phyloP scores from a whole-genome alignment of 2,329 filamentous ascomycete species.

The Phialemoniopsis sp. region DNA sequence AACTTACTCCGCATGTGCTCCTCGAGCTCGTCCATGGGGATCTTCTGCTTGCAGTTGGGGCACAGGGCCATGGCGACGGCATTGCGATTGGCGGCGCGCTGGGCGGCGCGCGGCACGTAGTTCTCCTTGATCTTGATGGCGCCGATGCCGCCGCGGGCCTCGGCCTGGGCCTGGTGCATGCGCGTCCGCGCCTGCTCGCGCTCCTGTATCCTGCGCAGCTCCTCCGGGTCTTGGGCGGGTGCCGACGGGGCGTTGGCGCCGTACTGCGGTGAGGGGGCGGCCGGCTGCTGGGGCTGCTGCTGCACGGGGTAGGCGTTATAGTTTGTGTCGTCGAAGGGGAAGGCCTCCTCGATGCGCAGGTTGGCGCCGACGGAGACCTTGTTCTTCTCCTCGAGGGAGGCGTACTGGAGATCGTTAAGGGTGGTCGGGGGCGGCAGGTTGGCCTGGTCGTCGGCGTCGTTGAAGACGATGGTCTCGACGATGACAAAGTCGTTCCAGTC shows the following conservation, averaged over 20 bases:
- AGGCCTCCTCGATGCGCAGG: slow-evolving; percentile 88
- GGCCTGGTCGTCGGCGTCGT: slow-evolving; percentile 78
- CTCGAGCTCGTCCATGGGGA: slow-evolving; percentile 82
- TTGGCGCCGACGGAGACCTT: slow-evolving; percentile 79
- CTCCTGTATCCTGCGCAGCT: slow-evolving; percentile 60
- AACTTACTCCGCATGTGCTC: slow-evolving; percentile 81
- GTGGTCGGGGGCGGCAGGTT: slow-evolving; percentile 86
- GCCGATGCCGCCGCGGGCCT: slow-evolving; percentile 62
- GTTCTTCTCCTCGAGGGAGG: slow-evolving; percentile 92
- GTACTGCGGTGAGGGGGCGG: slow-evolving; percentile 25
- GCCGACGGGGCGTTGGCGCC: slow-evolving; percentile 24
- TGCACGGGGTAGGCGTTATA: slow-evolving; percentile 43
- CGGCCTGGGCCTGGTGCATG: slow-evolving; percentile 74
- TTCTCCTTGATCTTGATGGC: slow-evolving; percentile 91
- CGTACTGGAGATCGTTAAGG: slow-evolving; percentile 87
- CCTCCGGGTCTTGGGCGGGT: slow-evolving; percentile 54
- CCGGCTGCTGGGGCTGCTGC: slow-evolving; percentile 31
- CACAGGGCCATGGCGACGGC: slow-evolving; percentile 65
- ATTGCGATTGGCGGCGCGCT: slow-evolving; percentile 60
- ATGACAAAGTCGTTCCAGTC: slow-evolving; percentile 98
- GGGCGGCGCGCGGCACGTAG: slow-evolving; percentile 81
- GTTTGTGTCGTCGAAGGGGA: slow-evolving; percentile 72
- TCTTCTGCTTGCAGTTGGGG: slow-evolving; percentile 88
- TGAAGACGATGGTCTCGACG: slow-evolving; percentile 91
- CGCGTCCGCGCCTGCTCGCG: slow-evolving; percentile 55